Base-by-base conservation (phyloP, 2,329 filamentous ascomycete genomes). In the Fusarium sp. region DNA sequence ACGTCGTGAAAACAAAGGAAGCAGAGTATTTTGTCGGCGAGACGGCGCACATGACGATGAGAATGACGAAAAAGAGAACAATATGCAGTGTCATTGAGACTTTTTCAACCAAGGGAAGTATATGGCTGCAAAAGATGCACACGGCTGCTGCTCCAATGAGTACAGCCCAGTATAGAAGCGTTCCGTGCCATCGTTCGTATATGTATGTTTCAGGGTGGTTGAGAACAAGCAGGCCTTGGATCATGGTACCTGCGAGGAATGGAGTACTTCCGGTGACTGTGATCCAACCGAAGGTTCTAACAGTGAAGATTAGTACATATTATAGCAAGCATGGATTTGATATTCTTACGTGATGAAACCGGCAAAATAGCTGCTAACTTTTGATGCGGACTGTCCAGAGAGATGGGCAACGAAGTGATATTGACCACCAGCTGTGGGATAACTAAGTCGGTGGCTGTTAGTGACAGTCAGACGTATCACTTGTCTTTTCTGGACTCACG, bases 131-230 rank as follows among this genome's bases (percentile, higher is more conserved):
- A 17, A 69, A 58, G 13, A 71, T 54, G 23, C 53, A 61, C 12
- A 71, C 33, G 2, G n/a, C 23, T 2, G 65, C 27, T 0, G 70
- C 23, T 0, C 27, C 13, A 3, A 73, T 4, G 1, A 73, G 41
- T 5, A 71, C 41, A 5, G 53, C 50, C 64, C 68, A 73, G 32
- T 60, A 73, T 11, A 73, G 37, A 3, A 73, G 17, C 2, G 70
- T 73, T 17, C 70, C 65, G 4, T 73, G 70, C 68, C 70, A 73
- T 14, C 70, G 33, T n/a, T 73, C 55, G 35, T 50, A 70, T 9
- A 55, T 57, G 11, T 71, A 70, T 3, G 40, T 46, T 7, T 70
- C 64, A 3, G 63, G 56, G 15, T 60, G 45, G 27, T 70, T 71
- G 0, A 70, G 40, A 3, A 67, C 64, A 14, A 71, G 33, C 3